Conservation (phyloP, 2,329 filamentous ascomycete genomes). For the Basipetospora chlamydospora region DNA sequence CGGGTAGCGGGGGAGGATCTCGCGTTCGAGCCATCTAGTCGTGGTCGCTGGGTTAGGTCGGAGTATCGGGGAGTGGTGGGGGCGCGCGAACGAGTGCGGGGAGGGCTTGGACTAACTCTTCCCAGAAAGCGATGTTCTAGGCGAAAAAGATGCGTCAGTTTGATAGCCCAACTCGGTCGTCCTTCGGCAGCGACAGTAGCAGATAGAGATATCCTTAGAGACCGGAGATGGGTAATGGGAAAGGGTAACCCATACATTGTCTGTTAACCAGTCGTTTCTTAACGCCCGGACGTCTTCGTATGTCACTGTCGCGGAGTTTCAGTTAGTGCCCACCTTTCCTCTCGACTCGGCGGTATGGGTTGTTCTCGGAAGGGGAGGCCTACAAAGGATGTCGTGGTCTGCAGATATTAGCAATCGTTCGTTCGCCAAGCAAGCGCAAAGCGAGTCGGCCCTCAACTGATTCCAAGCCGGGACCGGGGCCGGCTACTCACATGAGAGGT, state of each 20-base stretch:
- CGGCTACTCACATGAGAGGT: constrained; percentile 29
- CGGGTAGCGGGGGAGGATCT: constrained; percentile 66
- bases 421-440: background rate
- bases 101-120: constrained; percentile 50
- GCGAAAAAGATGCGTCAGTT: constrained; percentile 3
- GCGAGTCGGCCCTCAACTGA: constrained; percentile 3
- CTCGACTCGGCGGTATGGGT: no score
- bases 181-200: background rate
- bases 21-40: constrained; percentile 66
- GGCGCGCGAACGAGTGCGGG: no score
- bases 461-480: background rate
- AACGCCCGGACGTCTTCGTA: constrained; percentile 74
- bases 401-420: constrained; percentile 10
- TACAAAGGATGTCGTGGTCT: constrained; percentile 24
- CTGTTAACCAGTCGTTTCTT: constrained; percentile 88
- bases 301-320: constrained; percentile 6
- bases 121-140: constrained; percentile 92
- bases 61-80: no score
- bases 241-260: constrained; percentile 55
- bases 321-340: background rate
- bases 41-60: background rate
- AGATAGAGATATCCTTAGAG: background rate
- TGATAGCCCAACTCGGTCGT: background rate
- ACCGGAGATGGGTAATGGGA: constrained; percentile 1
- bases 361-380: background rate